Base-by-base conservation (phyloP, 805 yeast genomes). In the Priceomyces medius region DNA sequence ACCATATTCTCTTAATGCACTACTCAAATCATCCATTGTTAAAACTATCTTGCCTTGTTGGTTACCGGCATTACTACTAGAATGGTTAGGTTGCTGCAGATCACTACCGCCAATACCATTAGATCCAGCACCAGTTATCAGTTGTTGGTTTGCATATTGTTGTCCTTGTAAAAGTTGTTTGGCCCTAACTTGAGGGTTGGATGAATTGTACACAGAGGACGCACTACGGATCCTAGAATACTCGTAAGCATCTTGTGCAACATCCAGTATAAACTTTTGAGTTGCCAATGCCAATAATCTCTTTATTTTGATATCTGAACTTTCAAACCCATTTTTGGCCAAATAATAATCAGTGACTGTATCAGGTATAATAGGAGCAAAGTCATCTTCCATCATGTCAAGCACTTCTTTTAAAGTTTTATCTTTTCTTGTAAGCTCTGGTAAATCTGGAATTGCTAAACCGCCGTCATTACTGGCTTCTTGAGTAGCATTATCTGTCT, bases 201-300 rank as follows among this genome's bases (percentile, higher is more conserved):
- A 74, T 3, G 95, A 80, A 53, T 84, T 83, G 54, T 86, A 82
- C n/a, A 90, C 95, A 0, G 96, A 81, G 9, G 88, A 80, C 3
- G 87, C 73, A n/a, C 93, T 87, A 47, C 98, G 76, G 50, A 93
- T 93, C 46, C 98, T 73, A 7, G 96, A 86, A 58, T 88, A 90
- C 59, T 93, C 99, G 59, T 88, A 93, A 0, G 99, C 97, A 58
- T 93, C 98, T 12, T 89, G 88, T 1, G 99, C 97, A 21, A 93
- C 83, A 59, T 93, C 99, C 46, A 90, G 81, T 20, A 93, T 77
- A 60, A 93, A 93, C 58, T 93, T 93, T 56, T 95, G 99, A 0
- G 99, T 93, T 1, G 99, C 98, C 42, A 93, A 70, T 0, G 98
- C 97, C 37, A 93, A 70, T 27, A 93, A 68, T 40, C 98, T 73